Percentiles rank a stretch among this genome's conserved stretches.
Conservation (phyloP, 768 basidiomycete genomes). For the Tephrocybe sp. region DNA sequence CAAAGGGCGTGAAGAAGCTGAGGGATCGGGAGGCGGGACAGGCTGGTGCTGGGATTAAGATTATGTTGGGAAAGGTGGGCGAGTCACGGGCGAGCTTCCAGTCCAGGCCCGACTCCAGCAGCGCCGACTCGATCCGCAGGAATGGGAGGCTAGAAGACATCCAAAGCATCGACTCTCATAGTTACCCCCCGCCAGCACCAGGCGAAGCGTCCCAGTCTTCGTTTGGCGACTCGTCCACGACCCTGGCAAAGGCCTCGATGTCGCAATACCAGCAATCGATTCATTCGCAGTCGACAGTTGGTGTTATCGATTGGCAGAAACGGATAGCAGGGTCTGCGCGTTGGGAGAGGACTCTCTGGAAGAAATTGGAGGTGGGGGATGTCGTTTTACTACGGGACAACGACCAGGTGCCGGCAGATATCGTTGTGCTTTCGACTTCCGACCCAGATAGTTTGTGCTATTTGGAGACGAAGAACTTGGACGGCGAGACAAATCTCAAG, state of each 20-base stretch:
- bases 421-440: slow-evolving; percentile 88
- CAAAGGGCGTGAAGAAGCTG: slow-evolving; percentile 82
- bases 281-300: slow-evolving; percentile 52
- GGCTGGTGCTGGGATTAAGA: slow-evolving; percentile 56
- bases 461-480: slow-evolving; percentile 96
- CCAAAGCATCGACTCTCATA: slow-evolving; percentile 62
- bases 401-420: slow-evolving; percentile 96
- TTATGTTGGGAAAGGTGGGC: slow-evolving; percentile 56
- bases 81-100: slow-evolving; percentile 36
- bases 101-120: slow-evolving; percentile 36
- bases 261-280: slow-evolving; percentile 56
- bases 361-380: slow-evolving; percentile 98
- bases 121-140: slow-evolving; percentile 37
- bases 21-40: slow-evolving; percentile 73
- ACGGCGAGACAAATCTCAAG: slow-evolving; percentile 97
- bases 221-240: slow-evolving; percentile 30
- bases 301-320: slow-evolving; percentile 81
- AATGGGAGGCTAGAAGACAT: slow-evolving; percentile 64
- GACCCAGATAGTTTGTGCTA: slow-evolving; percentile 92
- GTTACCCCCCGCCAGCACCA: slow-evolving; percentile 52
- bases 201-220: slow-evolving; percentile 33
- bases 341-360: slow-evolving; percentile 98
- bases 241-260: slow-evolving; percentile 35
- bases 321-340: slow-evolving; percentile 66
- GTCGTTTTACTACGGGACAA: slow-evolving; percentile 87